phyloP scores from a whole-genome alignment of 371 early-diverging fungal species.

The Zopfochytrium polystomum region DNA sequence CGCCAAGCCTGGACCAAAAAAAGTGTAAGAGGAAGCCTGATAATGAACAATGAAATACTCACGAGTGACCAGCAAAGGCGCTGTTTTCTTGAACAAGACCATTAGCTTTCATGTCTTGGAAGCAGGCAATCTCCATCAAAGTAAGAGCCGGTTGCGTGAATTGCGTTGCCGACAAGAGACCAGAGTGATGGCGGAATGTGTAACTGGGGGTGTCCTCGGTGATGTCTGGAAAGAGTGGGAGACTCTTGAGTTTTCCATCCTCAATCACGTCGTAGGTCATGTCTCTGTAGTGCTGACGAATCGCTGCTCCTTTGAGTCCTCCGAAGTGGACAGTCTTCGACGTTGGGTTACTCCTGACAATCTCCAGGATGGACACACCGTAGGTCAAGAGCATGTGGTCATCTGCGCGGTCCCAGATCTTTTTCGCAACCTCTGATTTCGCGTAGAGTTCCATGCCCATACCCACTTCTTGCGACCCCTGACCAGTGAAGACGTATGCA shows the following conservation, averaged over 20 bases:
- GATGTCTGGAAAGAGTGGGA: conserved; percentile 90
- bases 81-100: conserved; percentile 81
- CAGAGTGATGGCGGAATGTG: conserved; percentile 88
- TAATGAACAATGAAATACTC: neutral
- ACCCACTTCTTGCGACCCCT: conserved; percentile 91
- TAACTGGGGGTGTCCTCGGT: conserved; percentile 73
- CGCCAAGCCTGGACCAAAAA: conserved; percentile 71
- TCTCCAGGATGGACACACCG: conserved; percentile 88
- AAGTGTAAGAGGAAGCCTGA: neutral
- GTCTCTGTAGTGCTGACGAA: conserved; percentile 84
- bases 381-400: conserved; percentile 80
- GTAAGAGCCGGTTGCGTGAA: conserved; percentile 94
- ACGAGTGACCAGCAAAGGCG: conserved; percentile 88
- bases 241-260: conserved; percentile 61
- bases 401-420: conserved; percentile 93
- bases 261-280: conserved; percentile 88
- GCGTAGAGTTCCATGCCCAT: conserved; percentile 97
- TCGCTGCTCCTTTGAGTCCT: conserved; percentile 84
- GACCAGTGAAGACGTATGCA: conserved; percentile 93
- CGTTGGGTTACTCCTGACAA: conserved; percentile 89
- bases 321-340: conserved; percentile 89
- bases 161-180: conserved; percentile 91
- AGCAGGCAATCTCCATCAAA: conserved; percentile 89
- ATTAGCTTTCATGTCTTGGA: conserved; percentile 86
- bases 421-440: conserved; percentile 76